Evolutionary conservation across 495 filamentous ascomycete species (phyloP).

Genomic region (Xylaria grammica): DNA sequence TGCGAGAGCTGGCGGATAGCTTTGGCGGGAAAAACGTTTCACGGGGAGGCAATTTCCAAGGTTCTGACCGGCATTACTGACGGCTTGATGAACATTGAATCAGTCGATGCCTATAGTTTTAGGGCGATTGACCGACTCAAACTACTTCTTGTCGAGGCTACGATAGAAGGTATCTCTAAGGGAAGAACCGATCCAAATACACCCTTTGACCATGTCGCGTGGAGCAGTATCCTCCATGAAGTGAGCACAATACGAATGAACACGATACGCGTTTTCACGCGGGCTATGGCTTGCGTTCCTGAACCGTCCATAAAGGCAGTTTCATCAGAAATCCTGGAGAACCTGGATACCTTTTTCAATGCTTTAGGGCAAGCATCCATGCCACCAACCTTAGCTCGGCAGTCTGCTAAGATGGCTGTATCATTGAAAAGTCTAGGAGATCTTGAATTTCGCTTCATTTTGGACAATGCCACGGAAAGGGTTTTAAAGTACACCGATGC

Average conservation of each 20-base stretch:
- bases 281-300: conserved; percentile 30
- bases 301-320: conserved; percentile 19
- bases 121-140: conserved; percentile 10
- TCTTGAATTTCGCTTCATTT: conserved; percentile 21
- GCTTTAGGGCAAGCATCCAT: background rate
- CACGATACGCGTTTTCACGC: conserved; percentile 23
- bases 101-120: background rate
- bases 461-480: conserved; percentile 24
- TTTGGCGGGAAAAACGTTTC: conserved; percentile 19
- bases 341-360: conserved; percentile 23
- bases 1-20: conserved; percentile 28
- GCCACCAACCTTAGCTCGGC: conserved; percentile 19
- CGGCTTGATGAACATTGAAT: conserved; percentile 18
- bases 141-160: conserved; percentile 28
- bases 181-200: background rate
- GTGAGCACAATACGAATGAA: conserved; percentile 30
- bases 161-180: conserved; percentile 28
- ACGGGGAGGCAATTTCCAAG: conserved; percentile 20
- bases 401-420: conserved; percentile 30
- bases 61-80: conserved; percentile 29
- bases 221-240: conserved; percentile 26
- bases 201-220: conserved; percentile 21
- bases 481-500: conserved; percentile 20
- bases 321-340: conserved; percentile 21
- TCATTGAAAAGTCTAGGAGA: conserved; percentile 24